Conservation (phyloP, 441 rosid genomes). For the Euphorbia celastroides region DNA sequence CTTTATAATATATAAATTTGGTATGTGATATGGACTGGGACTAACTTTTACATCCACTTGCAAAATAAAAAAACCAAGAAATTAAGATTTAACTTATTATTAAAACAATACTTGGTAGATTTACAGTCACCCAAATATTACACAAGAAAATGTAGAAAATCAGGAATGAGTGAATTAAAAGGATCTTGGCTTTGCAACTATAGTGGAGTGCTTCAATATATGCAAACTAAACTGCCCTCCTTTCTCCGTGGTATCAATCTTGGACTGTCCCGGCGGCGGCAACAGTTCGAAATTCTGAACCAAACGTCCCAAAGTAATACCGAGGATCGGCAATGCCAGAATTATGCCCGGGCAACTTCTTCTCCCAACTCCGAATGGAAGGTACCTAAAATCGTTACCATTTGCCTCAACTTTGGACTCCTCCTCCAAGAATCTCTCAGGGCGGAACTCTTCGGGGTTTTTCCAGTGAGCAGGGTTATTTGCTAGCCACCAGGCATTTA, state of each 20-base stretch:
- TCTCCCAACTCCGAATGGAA: conserved; percentile 54
- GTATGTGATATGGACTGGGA: too few relatives aligned
- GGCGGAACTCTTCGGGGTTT: conserved; percentile 42
- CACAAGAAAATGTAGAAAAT: too few relatives aligned
- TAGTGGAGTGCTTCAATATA: conserved; percentile 84
- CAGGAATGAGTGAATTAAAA: too few relatives aligned
- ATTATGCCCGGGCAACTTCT: conserved; percentile 58
- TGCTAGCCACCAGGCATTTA: conserved; percentile 64
- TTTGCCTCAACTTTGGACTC: conserved; percentile 35
- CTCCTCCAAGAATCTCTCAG: conserved; percentile 51
- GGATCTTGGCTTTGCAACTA: conserved; percentile 71
- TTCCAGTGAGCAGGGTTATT: conserved; percentile 53
- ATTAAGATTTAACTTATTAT: too few relatives aligned
- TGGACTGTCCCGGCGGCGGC: conserved; percentile 85
- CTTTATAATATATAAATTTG: too few relatives aligned
- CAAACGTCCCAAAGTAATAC: conserved; percentile 36
- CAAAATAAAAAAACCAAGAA: too few relatives aligned
- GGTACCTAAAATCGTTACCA: conserved; percentile 44
- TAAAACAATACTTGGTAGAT: too few relatives aligned
- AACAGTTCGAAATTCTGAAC: conserved; percentile 50
- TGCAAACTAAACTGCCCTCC: conserved; percentile 94
- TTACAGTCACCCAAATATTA: too few relatives aligned
- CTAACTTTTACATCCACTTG: too few relatives aligned
- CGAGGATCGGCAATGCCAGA: conserved; percentile 50
- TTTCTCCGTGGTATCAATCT: conserved; percentile 73